Evolutionary conservation across 2,329 filamentous ascomycete genomes (phyloP), one percentile per base, ranked within the genome.

Genomic region (Passalora sequoiae): DNA sequence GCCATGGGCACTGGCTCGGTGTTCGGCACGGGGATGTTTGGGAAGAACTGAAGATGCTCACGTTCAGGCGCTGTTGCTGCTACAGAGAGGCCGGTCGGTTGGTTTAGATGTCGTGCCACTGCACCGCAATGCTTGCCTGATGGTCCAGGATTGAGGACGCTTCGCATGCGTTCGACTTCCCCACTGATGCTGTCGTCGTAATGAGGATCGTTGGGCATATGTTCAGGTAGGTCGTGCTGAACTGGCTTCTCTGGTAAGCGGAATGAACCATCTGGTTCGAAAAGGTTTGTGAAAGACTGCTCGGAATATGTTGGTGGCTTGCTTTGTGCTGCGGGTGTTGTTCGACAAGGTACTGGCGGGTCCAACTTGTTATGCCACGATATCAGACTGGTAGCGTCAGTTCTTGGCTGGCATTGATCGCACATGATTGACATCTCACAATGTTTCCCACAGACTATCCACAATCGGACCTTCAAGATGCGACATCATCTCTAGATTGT

Each of bases 391-490:
- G 6, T 27, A 27, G 24, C 12, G 24, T 27, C 6, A 27, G 24
- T 12, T 27, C 12, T 7, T 12, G 24, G 6, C 24, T 12, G n/a
- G 24, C 24, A 27, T 27, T 12, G 12, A 12, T 12, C 6, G 24
- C 12, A 19, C n/a, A 6, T 37, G n/a, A 37, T n/a, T 6, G 10
- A 37, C 20, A 6, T 7, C 24, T 27, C 24, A 61, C 1, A 83
- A 82, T 50, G 81, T 81, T 50, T 91, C 86, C 59, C 87, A 89
- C 17, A 89, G 64, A 1, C 79, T 78, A 55, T 89, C 83, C 0
- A 89, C 84, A 44, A 89, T 84, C 0, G 83, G 78, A 0, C 86
- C 86, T 65, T 89, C 84, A 0, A 88, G 60, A 43, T 86, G 84
- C 2, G 77, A 72, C 76, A 87, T 81, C 85, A 91, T 59, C 63